Evolutionary conservation across 148 eudicot species (phyloP), one percentile per base, ranked within the genome.

Genomic region (Talinum fruticosum): DNA sequence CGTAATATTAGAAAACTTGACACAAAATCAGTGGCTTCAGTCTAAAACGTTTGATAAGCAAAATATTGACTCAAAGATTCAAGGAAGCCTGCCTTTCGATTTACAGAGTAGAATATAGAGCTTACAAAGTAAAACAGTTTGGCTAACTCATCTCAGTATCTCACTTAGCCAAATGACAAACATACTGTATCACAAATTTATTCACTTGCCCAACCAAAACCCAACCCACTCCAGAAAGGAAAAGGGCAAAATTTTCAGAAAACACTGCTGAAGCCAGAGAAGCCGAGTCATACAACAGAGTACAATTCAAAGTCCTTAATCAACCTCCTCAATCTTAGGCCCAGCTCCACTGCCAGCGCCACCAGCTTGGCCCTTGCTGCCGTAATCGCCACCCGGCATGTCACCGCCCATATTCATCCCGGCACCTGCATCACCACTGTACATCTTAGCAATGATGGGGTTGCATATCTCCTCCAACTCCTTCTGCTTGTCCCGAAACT

Each of bases 241-340:
- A 14, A 41, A 41, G 8, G 12, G 12, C 47, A 41, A 41, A 41
- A 41, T n/a, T n/a, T n/a, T n/a, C 47, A 41, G 44, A 3, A 12
- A 41, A 41, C 13, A 41, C 8, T 8, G 47, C 44, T 38, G 16
- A 70, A 28, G 36, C 53, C 29, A 33, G 54, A 59, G 28, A 23
- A 23, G n/a, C 16, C 6, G 3, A 21, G 59, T 2, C 4, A 61
- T 3, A 15, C 12, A 45, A 71, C 74, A 38, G 41, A 66, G 67
- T 26, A 68, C 0, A 16, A 21, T 6, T 38, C 34, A 66, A 3
- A 33, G 28, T 1, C 21, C 53, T 65, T 67, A 78, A 71, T 78
- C 80, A 71, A 78, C 80, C 59, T 78, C 80, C 75, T 78, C 80
- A 69, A 78, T 78, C 69, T 78, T 78, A 37, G 80, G 80, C 80